Base-by-base conservation (phyloP, 1,284 basidiomycete genomes). In the Abortiporus biennis region DNA sequence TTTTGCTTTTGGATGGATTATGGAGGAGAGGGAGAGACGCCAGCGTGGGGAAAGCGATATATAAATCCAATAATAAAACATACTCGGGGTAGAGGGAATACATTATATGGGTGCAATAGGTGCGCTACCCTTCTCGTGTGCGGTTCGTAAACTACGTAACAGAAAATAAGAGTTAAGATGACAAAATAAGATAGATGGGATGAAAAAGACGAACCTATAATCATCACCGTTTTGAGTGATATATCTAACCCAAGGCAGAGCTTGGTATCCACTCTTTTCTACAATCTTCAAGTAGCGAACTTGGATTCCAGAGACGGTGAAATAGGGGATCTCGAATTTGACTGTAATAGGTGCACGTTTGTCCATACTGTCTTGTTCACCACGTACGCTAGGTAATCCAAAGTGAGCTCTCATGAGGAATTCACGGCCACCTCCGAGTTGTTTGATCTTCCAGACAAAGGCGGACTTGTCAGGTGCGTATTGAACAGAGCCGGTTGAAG, bases 391-490 rank as follows among this genome's bases (percentile, higher is more conserved):
- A 0, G 92, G 93, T 33, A 97, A 68, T 36, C 93, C 93, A 63
- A 96, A 96, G 61, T 97, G 94, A 1, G 94, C 93, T 15, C 93
- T 74, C 92, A 96, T 95, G 46, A 96, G 73, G 65, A 92, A 96
- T 60, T 97, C 93, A 38, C 90, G 79, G 29, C 88, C 91, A 6
- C 93, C 93, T 3, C 88, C 92, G 0, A 96, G 74, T 60, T 93
- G 89, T 64, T 97, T 97, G 65, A 97, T 95, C 67, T 95, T 96
- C 94, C 93, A 97, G 5, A 96, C 89, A 57, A 97, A 96, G 3
- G 91, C 90, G 16, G 88, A 90, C 64, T 96, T 96, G 62, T 97
- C 94, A 0, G 93, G 93, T 0, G 88, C 92, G 56, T 97, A 97
- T 50, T 93, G 90, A 3, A 96, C 93, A 17, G 80, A 86, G 3